A percentile compares a stretch with the other conserved stretches of the same genome.
phyloP scores from a whole-genome alignment of 2,329 filamentous ascomycete species.

The Claviceps pazoutovae region DNA sequence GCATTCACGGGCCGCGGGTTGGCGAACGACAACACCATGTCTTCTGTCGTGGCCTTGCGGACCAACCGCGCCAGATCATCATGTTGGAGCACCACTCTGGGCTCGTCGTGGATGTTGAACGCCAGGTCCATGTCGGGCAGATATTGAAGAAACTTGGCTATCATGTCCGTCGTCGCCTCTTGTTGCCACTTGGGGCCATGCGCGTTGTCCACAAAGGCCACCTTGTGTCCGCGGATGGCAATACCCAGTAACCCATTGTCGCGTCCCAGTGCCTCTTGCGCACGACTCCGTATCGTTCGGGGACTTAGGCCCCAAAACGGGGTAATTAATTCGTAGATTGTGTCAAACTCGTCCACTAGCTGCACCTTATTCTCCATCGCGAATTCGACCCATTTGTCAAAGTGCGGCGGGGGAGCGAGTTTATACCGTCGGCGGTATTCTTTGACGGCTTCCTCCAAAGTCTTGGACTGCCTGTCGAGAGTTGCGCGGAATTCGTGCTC shows the following conservation, averaged over 20 bases:
- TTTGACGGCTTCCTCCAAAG: slow-evolving; percentile 58
- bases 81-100: slow-evolving; percentile 71
- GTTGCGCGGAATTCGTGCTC: background rate
- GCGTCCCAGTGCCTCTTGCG: slow-evolving; percentile 68
- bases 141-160: slow-evolving; percentile 61
- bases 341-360: slow-evolving; percentile 87
- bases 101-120: slow-evolving; percentile 93
- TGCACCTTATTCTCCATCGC: slow-evolving; percentile 60
- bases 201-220: slow-evolving; percentile 54
- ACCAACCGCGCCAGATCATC: slow-evolving; percentile 68
- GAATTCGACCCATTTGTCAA: slow-evolving; percentile 89
- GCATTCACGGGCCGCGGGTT: slow-evolving; percentile 36
- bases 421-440: slow-evolving; percentile 76
- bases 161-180: slow-evolving; percentile 70
- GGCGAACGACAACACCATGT: slow-evolving; percentile 59
- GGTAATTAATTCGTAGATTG: slow-evolving; percentile 63
- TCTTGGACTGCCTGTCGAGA: slow-evolving; percentile 55
- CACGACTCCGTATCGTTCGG: slow-evolving; percentile 61
- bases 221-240: slow-evolving; percentile 57
- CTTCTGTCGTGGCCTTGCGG: slow-evolving; percentile 45
- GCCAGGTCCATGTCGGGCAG: slow-evolving; percentile 92
- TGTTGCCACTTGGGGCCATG: slow-evolving; percentile 75
- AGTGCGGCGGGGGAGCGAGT: slow-evolving; percentile 74
- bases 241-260: slow-evolving; percentile 69
- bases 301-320: slow-evolving; percentile 89